Evolutionary conservation across 1,139 yeast genomes (phyloP), one percentile per base, ranked within the genome.

Genomic region (Geotrichum restrictum): DNA sequence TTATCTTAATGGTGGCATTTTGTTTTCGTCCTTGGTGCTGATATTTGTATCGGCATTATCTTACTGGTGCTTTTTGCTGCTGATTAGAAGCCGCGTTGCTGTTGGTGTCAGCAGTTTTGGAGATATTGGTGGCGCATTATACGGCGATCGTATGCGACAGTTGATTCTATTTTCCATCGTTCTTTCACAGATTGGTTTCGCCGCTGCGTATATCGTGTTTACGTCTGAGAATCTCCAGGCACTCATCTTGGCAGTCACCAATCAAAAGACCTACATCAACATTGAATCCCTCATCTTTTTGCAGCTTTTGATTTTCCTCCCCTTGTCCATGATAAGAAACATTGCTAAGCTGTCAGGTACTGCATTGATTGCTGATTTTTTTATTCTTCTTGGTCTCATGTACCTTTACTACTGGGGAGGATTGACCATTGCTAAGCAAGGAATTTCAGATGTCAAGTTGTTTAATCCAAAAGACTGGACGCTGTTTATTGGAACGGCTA

Each of bases 161-260:
- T 70, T 85, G 22, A 89, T 93, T 59, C 74, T 93, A 54, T 65
- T 78, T 1, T 87, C 96, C 2, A 85, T 93, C 60, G 86, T 88
- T 1, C 68, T 93, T 31, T 88, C 97, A 0, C 98, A 93, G 67
- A 77, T 93, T 54, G 98, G 98, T 1, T 93, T 93, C 68, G 85
- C 95, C 1, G 89, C 96, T n/a, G 96, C 97, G 0, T 93, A 93
- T 67, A 85, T 88, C 56, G 95, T 93, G 2, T 93, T 93, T 69
- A 93, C 96, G 0, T 88, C 95, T 1, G 95, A 91, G 57, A 93
- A 88, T 68, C 68, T 91, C 45, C 80, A 82, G 57, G 93, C 81
- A 0, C 77, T 80, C 55, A 68, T 74, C 34, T 62, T 68, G 39
- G 74, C 80, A 3, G 68, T 73, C 7, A 67, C 75, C 22, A 64